These are phyloP conservation scores for Psilocybe tampanensis DNA, from an alignment of 768 basidiomycete genomes.

Conservation along the genomic window DNA sequence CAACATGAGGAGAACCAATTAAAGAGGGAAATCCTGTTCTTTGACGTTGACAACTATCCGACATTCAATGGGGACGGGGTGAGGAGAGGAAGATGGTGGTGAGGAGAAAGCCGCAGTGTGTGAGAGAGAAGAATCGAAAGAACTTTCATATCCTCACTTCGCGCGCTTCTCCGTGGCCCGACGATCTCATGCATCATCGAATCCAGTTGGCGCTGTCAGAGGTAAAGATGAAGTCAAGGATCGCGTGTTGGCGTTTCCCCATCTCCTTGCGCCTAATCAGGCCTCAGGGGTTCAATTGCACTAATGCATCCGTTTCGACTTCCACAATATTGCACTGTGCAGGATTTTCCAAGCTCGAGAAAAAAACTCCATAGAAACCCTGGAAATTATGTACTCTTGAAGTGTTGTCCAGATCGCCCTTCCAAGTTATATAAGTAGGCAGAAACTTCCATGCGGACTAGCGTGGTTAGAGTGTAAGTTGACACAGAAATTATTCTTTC, in stretches of 20 bases:
- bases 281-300: conserved; percentile 16
- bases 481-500: too few relatives aligned
- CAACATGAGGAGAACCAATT: conserved; percentile 10
- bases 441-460: not conserved
- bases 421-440: not conserved
- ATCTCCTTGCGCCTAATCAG: conserved; percentile 17
- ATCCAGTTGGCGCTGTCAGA: conserved; percentile 21
- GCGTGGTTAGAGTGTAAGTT: too few relatives aligned
- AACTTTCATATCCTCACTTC: conserved; percentile 18
- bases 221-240: conserved; percentile 17
- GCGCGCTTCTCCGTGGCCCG: conserved; percentile 27
- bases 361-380: too few relatives aligned
- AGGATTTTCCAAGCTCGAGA: not conserved
- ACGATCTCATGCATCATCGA: conserved; percentile 28
- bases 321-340: not conserved
- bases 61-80: not conserved
- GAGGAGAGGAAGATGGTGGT: conserved; percentile 11
- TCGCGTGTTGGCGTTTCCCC: conserved; percentile 11
- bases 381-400: too few relatives aligned
- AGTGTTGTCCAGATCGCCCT: not conserved
- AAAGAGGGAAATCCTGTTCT: conserved; percentile 8
- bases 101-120: conserved; percentile 10
- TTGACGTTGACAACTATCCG: conserved; percentile 3
- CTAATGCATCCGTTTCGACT: not conserved
- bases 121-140: conserved; percentile 17